A percentile compares a stretch with the other conserved stretches of the same genome.
These are phyloP conservation scores for Solanum acaule DNA, from an alignment of 257 asterid genomes.

Conservation along the genomic window DNA sequence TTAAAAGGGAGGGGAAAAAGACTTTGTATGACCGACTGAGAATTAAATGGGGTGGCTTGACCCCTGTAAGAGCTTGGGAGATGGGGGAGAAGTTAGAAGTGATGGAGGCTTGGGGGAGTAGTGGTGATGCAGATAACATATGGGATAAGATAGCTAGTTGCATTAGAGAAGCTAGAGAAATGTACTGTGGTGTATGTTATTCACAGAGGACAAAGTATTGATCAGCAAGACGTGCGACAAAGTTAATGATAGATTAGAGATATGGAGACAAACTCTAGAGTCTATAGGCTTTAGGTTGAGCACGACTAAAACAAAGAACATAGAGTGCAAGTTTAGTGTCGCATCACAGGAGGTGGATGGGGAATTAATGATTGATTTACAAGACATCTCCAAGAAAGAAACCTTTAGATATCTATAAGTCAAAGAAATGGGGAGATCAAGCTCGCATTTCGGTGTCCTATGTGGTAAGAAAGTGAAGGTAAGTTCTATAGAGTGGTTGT, in stretches of 20 bases:
- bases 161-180: not conserved
- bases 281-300: not conserved
- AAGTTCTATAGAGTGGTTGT: not conserved
- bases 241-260: not conserved
- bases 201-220: not conserved
- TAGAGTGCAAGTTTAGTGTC: not conserved
- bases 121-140: not conserved
- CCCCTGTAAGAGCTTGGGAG: not conserved
- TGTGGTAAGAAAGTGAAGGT: not conserved
- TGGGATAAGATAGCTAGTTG: not conserved
- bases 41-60: not conserved
- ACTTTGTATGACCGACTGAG: not conserved
- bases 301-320: not conserved
- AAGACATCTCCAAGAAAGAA: not conserved
- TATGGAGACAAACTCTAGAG: not conserved
- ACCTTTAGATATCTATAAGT: not conserved
- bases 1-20: not conserved
- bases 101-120: not conserved
- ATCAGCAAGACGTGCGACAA: not conserved
- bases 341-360: not conserved
- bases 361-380: not conserved
- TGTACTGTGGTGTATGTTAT: no score
- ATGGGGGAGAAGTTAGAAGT: not conserved
- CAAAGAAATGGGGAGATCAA: not conserved
- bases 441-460: not conserved